Evolutionary conservation across 2,329 filamentous ascomycete genomes (phyloP), one percentile per base, ranked within the genome.

Genomic region (Penicillium decumbens): DNA sequence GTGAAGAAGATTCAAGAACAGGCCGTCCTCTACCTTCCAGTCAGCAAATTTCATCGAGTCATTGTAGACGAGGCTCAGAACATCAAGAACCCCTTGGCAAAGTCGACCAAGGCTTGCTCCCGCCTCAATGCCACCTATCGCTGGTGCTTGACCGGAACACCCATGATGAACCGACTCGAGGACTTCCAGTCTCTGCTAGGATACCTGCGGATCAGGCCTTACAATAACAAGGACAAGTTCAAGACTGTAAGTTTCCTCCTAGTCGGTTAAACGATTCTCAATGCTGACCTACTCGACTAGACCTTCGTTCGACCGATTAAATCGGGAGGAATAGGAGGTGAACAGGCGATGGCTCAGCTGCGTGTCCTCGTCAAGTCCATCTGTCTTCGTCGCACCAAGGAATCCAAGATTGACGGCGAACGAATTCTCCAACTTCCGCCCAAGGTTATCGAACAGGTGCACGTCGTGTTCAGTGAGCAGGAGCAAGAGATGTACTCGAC

Each of bases 81-180:
- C 62, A 88, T 92, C 73, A 92, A 92, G 72, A 92, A 91, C 62
- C 79, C 79, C 49, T 76, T 72, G 35, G 85, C 86, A 0, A 79
- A 81, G 54, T 72, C 77, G 4, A 80, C 85, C 1, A 76, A 77
- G 54, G 87, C 81, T 4, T 81, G 81, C 27, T 80, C 75, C 57
- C 66, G 71, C 9, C 68, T 93, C 13, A 71, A 79, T 51, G 75
- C 85, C 12, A 75, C 72, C 30, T 81, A 87, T 63, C 78, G 88
- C 41, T 84, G 88, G 73, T 89, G 85, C 63, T 79, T 92, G 67
- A 89, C 85, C 29, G 88, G 88, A 24, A 93, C 88, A 0, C 88
- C 88, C 0, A 90, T 92, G 86, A 93, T 93, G 86, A 95, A 95
- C 60, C 82, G 79, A 10, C 82, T 92, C 2, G 75, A 80, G 23